Evolutionary conservation across 2,329 filamentous ascomycete species (phyloP).

Genomic region (Alternaria arborescens): DNA sequence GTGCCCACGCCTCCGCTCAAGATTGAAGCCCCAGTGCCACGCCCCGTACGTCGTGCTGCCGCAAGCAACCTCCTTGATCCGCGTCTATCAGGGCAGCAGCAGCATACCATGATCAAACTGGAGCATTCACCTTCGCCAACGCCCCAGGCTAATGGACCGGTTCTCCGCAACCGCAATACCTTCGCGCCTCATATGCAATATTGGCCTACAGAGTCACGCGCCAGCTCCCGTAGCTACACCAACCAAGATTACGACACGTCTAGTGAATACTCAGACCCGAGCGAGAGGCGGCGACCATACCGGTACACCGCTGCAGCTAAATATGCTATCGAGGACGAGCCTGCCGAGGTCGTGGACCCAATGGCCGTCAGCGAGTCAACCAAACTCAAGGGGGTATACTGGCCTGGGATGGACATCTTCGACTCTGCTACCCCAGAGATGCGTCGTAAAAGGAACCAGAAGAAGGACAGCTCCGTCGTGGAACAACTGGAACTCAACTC

Average conservation of each 20-base stretch:
- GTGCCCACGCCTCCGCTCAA: slow-evolving; percentile 27
- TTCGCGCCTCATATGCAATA: slow-evolving; percentile 50
- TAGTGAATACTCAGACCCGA: slow-evolving; percentile 49
- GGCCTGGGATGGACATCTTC: slow-evolving; percentile 83
- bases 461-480: slow-evolving; percentile 77
- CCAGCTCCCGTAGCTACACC: slow-evolving; percentile 49
- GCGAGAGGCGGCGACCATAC: slow-evolving; percentile 35
- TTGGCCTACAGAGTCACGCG: slow-evolving; percentile 48
- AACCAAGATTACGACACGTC: slow-evolving; percentile 50
- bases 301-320: slow-evolving; percentile 33
- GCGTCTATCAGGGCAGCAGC: slow-evolving; percentile 48
- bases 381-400: slow-evolving; percentile 75
- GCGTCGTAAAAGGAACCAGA: slow-evolving; percentile 78
- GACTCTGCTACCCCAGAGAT: slow-evolving; percentile 78
- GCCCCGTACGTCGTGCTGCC: slow-evolving; percentile 35
- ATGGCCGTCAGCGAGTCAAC: slow-evolving; percentile 50
- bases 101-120: slow-evolving; percentile 47
- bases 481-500: slow-evolving; percentile 72
- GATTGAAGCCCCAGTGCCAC: slow-evolving; percentile 38
- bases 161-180: slow-evolving; percentile 40
- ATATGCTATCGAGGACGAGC: slow-evolving; percentile 46
- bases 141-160: slow-evolving; percentile 33
- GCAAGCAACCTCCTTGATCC: slow-evolving; percentile 45
- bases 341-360: slow-evolving; percentile 32
- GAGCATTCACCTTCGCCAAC: slow-evolving; percentile 45